Evolutionary conservation across 108 stramenopile species (phyloP).

Genomic region (Bacterosira constricta): DNA sequence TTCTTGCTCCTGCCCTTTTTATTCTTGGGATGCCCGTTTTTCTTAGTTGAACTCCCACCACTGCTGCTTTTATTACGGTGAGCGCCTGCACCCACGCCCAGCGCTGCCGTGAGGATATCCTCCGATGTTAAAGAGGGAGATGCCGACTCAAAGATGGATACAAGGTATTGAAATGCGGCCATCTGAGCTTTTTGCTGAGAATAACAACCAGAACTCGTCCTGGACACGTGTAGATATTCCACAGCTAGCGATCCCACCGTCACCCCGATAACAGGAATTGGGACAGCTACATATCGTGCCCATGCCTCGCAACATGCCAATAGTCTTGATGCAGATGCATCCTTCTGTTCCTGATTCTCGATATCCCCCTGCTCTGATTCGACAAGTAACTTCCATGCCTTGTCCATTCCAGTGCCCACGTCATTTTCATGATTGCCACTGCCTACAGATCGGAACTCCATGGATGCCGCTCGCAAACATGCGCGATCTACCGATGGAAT

Average conservation of each 20-base stretch:
- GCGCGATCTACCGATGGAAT: constrained; percentile 74
- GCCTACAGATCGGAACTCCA: constrained; percentile 55
- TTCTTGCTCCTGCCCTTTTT: constrained; percentile 74
- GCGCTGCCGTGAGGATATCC: constrained; percentile 59
- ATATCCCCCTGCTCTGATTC: not conserved
- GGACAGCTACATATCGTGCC: constrained; percentile 73
- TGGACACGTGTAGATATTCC: constrained; percentile 32
- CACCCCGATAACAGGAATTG: constrained; percentile 53
- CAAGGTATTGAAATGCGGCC: constrained; percentile 62
- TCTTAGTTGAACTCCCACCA: constrained; percentile 14
- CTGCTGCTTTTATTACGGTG: not conserved
- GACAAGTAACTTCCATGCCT: constrained; percentile 48
- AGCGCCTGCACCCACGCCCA: constrained; percentile 45
- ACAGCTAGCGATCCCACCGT: constrained; percentile 33
- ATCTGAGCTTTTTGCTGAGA: constrained; percentile 18
- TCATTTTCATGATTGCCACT: not conserved
- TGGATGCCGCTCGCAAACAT: constrained; percentile 64
- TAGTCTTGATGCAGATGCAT: constrained; percentile 17
- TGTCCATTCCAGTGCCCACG: constrained; percentile 50
- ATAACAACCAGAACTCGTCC: not conserved
- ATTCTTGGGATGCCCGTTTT: constrained; percentile 56
- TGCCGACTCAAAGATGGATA: constrained; percentile 76
- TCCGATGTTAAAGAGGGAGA: constrained; percentile 57
- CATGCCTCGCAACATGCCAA: constrained; percentile 58
- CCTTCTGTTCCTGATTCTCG: not conserved